These are phyloP conservation scores for Ophiobolus disseminans DNA, from an alignment of 2,329 filamentous ascomycete genomes.

Conservation along the genomic window DNA sequence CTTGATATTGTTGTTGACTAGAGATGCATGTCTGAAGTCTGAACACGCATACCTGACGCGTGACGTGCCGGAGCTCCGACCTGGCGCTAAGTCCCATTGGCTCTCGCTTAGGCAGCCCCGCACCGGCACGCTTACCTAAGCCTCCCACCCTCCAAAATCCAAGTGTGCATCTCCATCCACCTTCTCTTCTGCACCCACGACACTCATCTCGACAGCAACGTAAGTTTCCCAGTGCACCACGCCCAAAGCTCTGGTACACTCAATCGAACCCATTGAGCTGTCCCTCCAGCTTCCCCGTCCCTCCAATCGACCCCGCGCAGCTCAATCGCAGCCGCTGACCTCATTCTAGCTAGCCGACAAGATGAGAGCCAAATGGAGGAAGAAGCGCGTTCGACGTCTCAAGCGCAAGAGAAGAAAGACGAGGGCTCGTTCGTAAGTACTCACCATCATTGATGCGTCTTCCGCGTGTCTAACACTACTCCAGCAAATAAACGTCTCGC, in stretches of 20 bases:
- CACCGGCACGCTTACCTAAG: constrained; percentile 17
- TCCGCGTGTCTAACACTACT: constrained; percentile 15
- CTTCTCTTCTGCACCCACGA: constrained; percentile 49
- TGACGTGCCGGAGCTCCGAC: constrained; percentile 7
- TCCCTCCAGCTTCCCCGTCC: constrained; percentile 7
- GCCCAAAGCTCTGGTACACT: constrained; percentile 12
- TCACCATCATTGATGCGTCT: not conserved
- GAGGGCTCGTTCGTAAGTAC: constrained; percentile 89
- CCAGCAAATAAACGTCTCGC: constrained; percentile 60
- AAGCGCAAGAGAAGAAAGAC: constrained; percentile 99
- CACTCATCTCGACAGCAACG: constrained; percentile 54
- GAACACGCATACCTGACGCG: constrained; percentile 17
- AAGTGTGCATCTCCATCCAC: constrained; percentile 24
- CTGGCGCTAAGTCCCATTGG: not conserved
- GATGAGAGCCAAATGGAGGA: constrained; percentile 99
- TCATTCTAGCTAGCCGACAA: constrained; percentile 52
- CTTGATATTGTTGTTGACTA: not conserved
- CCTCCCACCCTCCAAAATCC: constrained; percentile 12
- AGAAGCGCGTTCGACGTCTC: constrained; percentile 98
- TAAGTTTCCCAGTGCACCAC: constrained; percentile 36
- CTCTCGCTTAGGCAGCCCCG: constrained; percentile 29
- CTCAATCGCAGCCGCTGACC: constrained; percentile 34
- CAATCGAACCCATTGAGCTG: constrained; percentile 33
- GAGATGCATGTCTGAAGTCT: constrained; percentile 2
- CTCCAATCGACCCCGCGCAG: constrained; percentile 14